phyloP scores from a whole-genome alignment of 2,329 filamentous ascomycete species.

The Hortaea werneckii region DNA sequence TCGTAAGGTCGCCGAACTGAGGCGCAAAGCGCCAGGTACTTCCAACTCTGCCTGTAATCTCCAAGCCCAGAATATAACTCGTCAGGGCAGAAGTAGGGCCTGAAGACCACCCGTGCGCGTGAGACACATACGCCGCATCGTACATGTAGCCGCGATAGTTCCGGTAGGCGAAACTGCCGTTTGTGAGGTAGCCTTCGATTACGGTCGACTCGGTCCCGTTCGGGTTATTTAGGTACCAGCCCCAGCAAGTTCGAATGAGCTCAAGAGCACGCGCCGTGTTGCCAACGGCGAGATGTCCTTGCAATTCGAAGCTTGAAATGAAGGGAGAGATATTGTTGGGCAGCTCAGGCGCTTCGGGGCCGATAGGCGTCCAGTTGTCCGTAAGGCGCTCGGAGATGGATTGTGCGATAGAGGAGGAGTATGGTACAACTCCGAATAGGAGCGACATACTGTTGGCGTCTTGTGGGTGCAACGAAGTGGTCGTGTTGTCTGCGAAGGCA shows the following conservation, averaged over 20 bases:
- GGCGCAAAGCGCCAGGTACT: constrained; percentile 35
- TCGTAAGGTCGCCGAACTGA: constrained; percentile 34
- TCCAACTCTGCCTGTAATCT: constrained; percentile 31
- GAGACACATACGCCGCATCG: constrained; percentile 18
- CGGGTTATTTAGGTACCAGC: constrained; percentile 30
- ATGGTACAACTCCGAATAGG: constrained; percentile 28
- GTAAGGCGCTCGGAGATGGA: constrained; percentile 30
- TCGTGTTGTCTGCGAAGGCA: constrained; percentile 30
- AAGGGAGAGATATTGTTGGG: constrained; percentile 33
- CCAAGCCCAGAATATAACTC: constrained; percentile 36
- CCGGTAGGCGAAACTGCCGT: constrained; percentile 45
- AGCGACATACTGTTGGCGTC: constrained; percentile 40
- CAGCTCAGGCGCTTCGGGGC: constrained; percentile 36
- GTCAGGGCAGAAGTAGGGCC: constrained; percentile 35
- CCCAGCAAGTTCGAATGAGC: constrained; percentile 33
- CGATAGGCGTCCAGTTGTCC: constrained; percentile 35
- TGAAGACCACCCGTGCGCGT: constrained; percentile 23
- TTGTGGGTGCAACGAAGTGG: constrained; percentile 39
- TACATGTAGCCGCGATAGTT: constrained; percentile 19
- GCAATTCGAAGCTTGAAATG: constrained; percentile 33
- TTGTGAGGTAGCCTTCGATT: constrained; percentile 32
- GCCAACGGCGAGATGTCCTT: constrained; percentile 32
- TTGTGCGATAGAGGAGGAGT: constrained; percentile 19
- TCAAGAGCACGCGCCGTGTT: constrained; percentile 31
- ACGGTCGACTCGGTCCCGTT: constrained; percentile 36